Conservation (phyloP, 2,329 filamentous ascomycete species). For the Pseudofabraea citricarpa region DNA sequence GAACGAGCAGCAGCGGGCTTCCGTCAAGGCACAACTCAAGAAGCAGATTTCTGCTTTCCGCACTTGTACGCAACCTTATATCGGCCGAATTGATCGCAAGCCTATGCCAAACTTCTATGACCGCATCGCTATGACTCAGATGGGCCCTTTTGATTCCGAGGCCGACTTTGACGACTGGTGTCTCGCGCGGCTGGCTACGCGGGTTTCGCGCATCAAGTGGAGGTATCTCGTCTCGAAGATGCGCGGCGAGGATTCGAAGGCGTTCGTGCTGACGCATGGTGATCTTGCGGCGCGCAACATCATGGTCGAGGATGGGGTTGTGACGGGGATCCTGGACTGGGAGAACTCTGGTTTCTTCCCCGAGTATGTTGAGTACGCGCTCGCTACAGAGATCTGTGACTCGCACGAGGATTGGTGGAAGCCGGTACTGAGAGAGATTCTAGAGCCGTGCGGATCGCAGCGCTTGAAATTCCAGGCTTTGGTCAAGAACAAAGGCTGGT, state of each 20-base stretch:
- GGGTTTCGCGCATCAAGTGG: background rate
- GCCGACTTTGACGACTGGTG: conserved; percentile 37
- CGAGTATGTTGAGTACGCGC: conserved; percentile 11
- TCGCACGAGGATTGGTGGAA: background rate
- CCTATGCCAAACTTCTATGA: conserved; percentile 1
- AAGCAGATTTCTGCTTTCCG: background rate
- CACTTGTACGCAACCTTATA: conserved; percentile 47
- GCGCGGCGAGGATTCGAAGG: conserved; percentile 57
- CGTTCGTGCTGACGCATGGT: conserved; percentile 30
- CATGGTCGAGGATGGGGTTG: conserved; percentile 7
- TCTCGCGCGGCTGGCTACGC: conserved; percentile 46
- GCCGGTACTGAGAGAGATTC: background rate
- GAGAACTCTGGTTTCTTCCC: conserved; percentile 9
- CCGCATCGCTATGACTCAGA: background rate
- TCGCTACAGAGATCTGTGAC: background rate
- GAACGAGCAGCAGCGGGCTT: background rate
- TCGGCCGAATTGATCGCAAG: conserved; percentile 29
- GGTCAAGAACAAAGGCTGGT: conserved; percentile 1
- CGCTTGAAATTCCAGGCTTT: background rate
- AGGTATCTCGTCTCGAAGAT: background rate
- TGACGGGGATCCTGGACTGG: conserved; percentile 11
- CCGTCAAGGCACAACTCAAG: background rate
- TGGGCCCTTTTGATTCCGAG: conserved; percentile 1
- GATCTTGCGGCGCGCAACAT: conserved; percentile 8
- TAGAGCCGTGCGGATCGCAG: background rate